Base-by-base conservation (phyloP, 2,329 filamentous ascomycete genomes). In the Fusarium sp. region DNA sequence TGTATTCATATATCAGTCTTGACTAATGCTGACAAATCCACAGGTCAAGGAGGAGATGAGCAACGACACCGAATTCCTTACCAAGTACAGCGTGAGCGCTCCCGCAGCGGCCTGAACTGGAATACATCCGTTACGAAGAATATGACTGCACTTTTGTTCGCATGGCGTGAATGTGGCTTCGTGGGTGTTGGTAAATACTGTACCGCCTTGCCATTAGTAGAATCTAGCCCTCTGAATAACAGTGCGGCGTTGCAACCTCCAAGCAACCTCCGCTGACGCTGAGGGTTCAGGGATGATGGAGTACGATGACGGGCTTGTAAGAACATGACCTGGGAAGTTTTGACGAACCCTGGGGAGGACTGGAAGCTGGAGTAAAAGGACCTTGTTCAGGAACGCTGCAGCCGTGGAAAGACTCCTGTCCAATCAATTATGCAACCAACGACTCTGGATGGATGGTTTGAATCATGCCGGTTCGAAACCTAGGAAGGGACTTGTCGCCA, bases 1-100 rank as follows among this genome's bases (percentile, higher is more conserved):
- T 15, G 19, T n/a, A 39, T 26, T 26, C 13, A 17, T 14, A 17
- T 24, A 11, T 26, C 14, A 13, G 31, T 10, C 8, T 51, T 31
- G 46, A 33, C 21, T 13, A 45, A 61, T 42, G 51, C 74, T 78
- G 51, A 78, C 63, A 62, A 33, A 40, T 54, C 13, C 49, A 62
- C 72, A 97, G 94, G 90, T 98, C 76, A 97, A 97, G 81, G 96
- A 99, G 79, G 96, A 98, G 79, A 87, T 98, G 53, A 89, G 92
- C 67, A 94, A 90, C 74, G 88, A 98, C 77, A 86, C 90, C 1
- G 90, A 94, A 43, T 98, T 98, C 81, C 86, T 99, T 74, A 89
- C 88, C 70, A 87, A 91, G 39, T 96, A 93, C 79, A 89, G 86
- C 71, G 85, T 89, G 56, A 83, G 83, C 74, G 78, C 79, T 52